These are phyloP conservation scores for Eucalyptus cladocalyx DNA, from an alignment of 345 rosid genomes.

Conservation along the genomic window DNA sequence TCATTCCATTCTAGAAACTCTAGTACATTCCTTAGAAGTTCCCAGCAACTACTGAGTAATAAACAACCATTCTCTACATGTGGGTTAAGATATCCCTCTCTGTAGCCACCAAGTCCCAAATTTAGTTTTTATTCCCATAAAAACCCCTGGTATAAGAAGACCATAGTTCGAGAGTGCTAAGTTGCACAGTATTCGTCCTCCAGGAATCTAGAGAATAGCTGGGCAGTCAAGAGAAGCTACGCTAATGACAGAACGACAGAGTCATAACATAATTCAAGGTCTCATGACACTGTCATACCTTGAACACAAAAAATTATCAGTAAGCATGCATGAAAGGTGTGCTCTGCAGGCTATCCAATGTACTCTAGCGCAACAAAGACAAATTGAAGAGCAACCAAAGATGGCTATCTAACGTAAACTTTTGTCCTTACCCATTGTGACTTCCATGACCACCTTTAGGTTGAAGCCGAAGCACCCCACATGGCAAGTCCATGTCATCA, in stretches of 20 bases:
- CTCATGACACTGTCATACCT: not conserved
- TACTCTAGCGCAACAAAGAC: not conserved
- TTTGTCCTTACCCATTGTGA: constrained; percentile 62
- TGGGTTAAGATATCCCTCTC: not conserved
- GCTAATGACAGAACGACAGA: not conserved
- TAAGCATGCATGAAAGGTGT: not conserved
- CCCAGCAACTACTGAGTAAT: not conserved
- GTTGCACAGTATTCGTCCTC: not conserved
- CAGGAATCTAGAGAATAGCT: not conserved
- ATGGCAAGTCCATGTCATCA: constrained; percentile 76
- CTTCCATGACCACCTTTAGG: constrained; percentile 73
- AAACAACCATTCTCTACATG: not conserved
- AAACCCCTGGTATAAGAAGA: not conserved
- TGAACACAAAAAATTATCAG: not conserved
- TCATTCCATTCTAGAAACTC: not conserved
- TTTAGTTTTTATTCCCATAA: not conserved
- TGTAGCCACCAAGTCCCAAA: not conserved
- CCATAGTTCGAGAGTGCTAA: not conserved
- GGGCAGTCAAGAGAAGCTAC: not conserved
- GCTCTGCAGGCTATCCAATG: not conserved
- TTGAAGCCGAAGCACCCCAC: constrained; percentile 91
- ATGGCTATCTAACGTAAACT: not conserved
- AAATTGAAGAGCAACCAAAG: not conserved
- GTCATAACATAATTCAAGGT: not conserved
- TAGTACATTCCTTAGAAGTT: not conserved